Evolutionary conservation across 1,284 basidiomycete species (phyloP).

Genomic region (Cystobasidium pallidum): DNA sequence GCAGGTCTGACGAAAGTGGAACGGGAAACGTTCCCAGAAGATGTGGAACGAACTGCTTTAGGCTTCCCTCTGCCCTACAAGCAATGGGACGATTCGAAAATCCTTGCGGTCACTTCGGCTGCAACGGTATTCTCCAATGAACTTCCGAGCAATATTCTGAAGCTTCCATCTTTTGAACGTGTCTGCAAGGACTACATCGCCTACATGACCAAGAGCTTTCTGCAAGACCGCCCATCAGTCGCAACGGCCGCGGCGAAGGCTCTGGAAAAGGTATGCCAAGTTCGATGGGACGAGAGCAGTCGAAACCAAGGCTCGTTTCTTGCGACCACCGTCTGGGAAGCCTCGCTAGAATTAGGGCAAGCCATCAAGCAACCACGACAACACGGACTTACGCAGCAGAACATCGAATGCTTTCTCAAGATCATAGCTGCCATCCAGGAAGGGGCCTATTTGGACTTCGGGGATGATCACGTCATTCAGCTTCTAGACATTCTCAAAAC

Average conservation of each 20-base stretch:
- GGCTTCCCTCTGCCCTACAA: slow-evolving; percentile 49
- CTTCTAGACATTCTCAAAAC: slow-evolving; percentile 79
- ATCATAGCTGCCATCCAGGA: slow-evolving; percentile 61
- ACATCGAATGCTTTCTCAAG: slow-evolving; percentile 76
- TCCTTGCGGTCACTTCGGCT: slow-evolving; percentile 79
- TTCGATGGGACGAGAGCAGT: slow-evolving; percentile 60
- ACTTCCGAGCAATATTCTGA: slow-evolving; percentile 70
- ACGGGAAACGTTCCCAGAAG: background rate
- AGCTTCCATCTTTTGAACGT: slow-evolving; percentile 67
- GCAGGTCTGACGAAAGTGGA: background rate
- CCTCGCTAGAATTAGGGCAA: slow-evolving; percentile 70
- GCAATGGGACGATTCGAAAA: slow-evolving; percentile 83
- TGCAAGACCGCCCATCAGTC: slow-evolving; percentile 69
- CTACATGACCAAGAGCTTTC: slow-evolving; percentile 70
- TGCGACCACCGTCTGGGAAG: slow-evolving; percentile 70
- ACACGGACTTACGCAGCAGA: slow-evolving; percentile 70
- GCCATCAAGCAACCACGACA: slow-evolving; percentile 54
- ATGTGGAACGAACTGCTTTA: slow-evolving; percentile 27
- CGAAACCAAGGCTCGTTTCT: slow-evolving; percentile 58
- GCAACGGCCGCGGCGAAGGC: slow-evolving; percentile 79
- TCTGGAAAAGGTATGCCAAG: slow-evolving; percentile 70
- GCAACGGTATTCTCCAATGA: slow-evolving; percentile 69
- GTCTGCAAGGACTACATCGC: slow-evolving; percentile 74
- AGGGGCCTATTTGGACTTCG: slow-evolving; percentile 51
- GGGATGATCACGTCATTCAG: slow-evolving; percentile 65